These are phyloP conservation scores for Trichoderma simmonsii DNA, from an alignment of 2,329 filamentous ascomycete genomes.

Conservation along the genomic window DNA sequence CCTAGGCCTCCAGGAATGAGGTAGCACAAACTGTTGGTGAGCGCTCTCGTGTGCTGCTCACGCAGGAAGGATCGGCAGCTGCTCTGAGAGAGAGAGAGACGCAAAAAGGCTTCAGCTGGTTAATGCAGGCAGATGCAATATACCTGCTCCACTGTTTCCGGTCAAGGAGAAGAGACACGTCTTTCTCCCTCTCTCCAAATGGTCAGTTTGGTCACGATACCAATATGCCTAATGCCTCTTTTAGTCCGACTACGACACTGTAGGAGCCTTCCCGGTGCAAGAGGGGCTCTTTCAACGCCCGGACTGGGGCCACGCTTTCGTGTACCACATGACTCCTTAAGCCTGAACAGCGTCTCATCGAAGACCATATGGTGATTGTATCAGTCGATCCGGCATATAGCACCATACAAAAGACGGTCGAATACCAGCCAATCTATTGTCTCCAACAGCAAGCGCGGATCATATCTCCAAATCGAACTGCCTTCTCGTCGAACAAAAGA, in stretches of 20 bases:
- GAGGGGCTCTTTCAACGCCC: conserved; percentile 30
- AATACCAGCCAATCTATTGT: conserved; percentile 2
- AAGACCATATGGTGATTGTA: conserved; percentile 18
- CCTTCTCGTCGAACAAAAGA: neutral
- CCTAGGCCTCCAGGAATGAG: conserved; percentile 23
- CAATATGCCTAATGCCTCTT: conserved; percentile 27
- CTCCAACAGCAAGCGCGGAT: neutral
- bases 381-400: conserved; percentile 19
- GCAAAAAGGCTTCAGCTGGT: conserved; percentile 6
- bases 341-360: conserved; percentile 17
- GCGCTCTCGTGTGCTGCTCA: conserved; percentile 13
- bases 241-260: conserved; percentile 27
- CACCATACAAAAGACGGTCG: conserved; percentile 11
- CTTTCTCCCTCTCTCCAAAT: conserved; percentile 13
- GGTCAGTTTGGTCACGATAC: conserved; percentile 21
- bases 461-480: neutral
- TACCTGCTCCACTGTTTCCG: conserved; percentile 12
- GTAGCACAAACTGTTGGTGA: conserved; percentile 21
- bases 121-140: conserved; percentile 6
- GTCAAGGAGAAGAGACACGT: conserved; percentile 5
- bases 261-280: conserved; percentile 26
- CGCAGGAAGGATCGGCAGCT: conserved; percentile 14
- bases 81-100: neutral
- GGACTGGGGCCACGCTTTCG: conserved; percentile 32
- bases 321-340: conserved; percentile 32